Conservation (phyloP, 768 basidiomycete species). For the Cytidiella melzeri region DNA sequence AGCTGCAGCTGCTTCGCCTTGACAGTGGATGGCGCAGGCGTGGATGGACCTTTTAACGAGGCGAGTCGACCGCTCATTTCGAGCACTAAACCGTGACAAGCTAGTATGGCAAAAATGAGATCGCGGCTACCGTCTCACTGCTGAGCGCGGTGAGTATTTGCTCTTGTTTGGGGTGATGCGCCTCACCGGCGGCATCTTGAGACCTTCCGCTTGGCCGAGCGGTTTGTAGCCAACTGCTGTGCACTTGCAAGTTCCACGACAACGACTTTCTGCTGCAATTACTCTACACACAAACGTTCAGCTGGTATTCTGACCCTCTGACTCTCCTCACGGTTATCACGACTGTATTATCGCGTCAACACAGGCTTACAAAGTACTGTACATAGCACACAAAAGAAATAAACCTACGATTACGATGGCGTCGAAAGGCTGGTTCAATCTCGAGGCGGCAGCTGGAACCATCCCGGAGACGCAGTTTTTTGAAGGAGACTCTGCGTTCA, state of each 20-base stretch:
- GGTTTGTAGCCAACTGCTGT: not conserved
- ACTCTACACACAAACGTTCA: not conserved
- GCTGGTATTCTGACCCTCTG: not conserved
- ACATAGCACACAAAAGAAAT: too few species aligned
- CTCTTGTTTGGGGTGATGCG: not conserved
- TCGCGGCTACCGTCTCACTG: too few species aligned
- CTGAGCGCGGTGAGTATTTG: too few species aligned
- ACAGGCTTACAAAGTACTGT: too few species aligned
- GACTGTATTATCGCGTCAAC: too few species aligned
- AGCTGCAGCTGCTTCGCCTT: conserved; percentile 35
- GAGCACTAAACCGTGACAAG: too few species aligned
- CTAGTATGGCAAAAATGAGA: too few species aligned
- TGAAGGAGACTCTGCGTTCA: conserved; percentile 87
- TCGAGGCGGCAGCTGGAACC: conserved; percentile 56
- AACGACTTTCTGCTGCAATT: too few species aligned
- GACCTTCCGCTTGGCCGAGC: too few species aligned
- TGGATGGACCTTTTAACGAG: conserved; percentile 77
- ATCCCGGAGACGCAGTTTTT: conserved; percentile 80
- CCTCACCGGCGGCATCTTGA: not conserved
- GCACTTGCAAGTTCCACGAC: too few species aligned
- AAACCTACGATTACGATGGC: conserved; percentile 34
- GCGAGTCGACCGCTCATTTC: conserved; percentile 54
- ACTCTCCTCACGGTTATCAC: too few species aligned
- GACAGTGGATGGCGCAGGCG: conserved; percentile 64
- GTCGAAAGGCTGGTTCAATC: conserved; percentile 81